Percentiles rank a stretch among this genome's conserved stretches.
Evolutionary conservation across 148 eudicot genomes (phyloP).

Genomic region (Dianthus caryophyllus): DNA sequence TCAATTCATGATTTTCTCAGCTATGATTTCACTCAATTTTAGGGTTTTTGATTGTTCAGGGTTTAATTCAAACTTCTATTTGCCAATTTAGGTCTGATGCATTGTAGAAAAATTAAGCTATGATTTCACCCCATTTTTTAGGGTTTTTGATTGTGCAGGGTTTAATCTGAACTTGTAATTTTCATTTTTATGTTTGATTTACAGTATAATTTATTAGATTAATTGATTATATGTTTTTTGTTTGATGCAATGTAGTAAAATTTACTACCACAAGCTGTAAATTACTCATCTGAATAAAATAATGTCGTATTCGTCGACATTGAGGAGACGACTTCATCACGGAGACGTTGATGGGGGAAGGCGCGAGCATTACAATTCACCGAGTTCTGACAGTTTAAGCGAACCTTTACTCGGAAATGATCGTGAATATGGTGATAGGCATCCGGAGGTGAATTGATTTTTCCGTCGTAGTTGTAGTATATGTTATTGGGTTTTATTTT

Average conservation of each 20-base stretch:
- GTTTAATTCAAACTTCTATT: background rate
- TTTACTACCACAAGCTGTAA: constrained; percentile 8
- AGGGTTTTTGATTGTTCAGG: background rate
- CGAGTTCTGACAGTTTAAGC: constrained; percentile 44
- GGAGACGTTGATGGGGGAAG: constrained; percentile 79
- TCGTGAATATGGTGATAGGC: constrained; percentile 35
- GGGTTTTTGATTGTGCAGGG: background rate
- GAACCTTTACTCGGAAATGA: constrained; percentile 76
- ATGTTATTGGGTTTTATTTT: background rate
- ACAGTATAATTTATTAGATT: background rate
- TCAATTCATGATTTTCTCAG: background rate
- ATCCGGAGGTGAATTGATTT: constrained; percentile 34
- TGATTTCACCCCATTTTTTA: too few relatives aligned
- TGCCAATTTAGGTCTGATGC: too few relatives aligned
- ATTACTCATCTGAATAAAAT: too few relatives aligned
- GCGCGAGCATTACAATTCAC: constrained; percentile 57
- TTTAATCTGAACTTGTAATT: background rate
- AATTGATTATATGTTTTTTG: background rate
- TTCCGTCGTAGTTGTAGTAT: background rate
- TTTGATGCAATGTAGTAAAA: constrained; percentile 5
- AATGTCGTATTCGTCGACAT: constrained; percentile 51
- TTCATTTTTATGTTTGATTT: background rate
- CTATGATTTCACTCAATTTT: background rate
- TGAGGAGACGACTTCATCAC: constrained; percentile 91
- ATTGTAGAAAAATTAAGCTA: too few relatives aligned